Percentiles rank a stretch among this genome's conserved stretches.
phyloP scores from a whole-genome alignment of 2,329 filamentous ascomycete genomes.

The Microsporum audouinii region DNA sequence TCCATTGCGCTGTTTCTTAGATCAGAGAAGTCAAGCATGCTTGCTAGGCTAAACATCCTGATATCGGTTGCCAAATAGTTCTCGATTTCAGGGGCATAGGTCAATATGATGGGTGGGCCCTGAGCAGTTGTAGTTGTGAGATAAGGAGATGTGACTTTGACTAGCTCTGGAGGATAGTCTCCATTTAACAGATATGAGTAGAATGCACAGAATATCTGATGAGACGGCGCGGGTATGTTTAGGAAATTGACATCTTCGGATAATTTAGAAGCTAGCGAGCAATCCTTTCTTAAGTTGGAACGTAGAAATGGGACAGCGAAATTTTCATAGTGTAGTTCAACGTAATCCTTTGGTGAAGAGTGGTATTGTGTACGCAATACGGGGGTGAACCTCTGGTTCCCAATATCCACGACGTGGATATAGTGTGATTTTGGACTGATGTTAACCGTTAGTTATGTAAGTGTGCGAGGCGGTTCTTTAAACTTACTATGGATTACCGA shows the following conservation, averaged over 20 bases:
- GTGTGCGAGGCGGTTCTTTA: neutral
- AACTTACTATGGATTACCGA: slow-evolving; percentile 9
- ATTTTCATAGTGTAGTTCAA: slow-evolving; percentile 11
- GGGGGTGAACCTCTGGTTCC: slow-evolving; percentile 8
- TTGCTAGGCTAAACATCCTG: slow-evolving; percentile 13
- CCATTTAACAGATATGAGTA: slow-evolving; percentile 12
- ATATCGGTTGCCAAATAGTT: slow-evolving; percentile 12
- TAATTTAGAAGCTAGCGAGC: slow-evolving; percentile 4
- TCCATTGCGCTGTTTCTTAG: slow-evolving; percentile 9
- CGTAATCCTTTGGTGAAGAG: slow-evolving; percentile 4
- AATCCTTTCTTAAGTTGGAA: slow-evolving; percentile 6
- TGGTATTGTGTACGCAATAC: slow-evolving; percentile 11
- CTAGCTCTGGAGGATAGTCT: slow-evolving; percentile 12
- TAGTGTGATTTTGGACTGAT: slow-evolving; percentile 13
- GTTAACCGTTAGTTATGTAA: neutral
- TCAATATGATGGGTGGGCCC: slow-evolving; percentile 10
- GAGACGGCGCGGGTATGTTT: slow-evolving; percentile 6
- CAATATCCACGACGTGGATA: slow-evolving; percentile 10
- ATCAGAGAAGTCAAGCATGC: slow-evolving; percentile 10
- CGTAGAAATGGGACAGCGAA: slow-evolving; percentile 11
- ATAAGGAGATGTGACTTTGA: slow-evolving; percentile 7
- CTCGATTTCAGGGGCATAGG: slow-evolving; percentile 2
- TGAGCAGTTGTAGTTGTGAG: neutral
- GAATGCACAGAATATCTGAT: slow-evolving; percentile 11
- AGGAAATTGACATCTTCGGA: slow-evolving; percentile 1